These are phyloP conservation scores for Mortierella sp. DNA, from an alignment of 371 early-diverging fungal genomes.

Conservation along the genomic window DNA sequence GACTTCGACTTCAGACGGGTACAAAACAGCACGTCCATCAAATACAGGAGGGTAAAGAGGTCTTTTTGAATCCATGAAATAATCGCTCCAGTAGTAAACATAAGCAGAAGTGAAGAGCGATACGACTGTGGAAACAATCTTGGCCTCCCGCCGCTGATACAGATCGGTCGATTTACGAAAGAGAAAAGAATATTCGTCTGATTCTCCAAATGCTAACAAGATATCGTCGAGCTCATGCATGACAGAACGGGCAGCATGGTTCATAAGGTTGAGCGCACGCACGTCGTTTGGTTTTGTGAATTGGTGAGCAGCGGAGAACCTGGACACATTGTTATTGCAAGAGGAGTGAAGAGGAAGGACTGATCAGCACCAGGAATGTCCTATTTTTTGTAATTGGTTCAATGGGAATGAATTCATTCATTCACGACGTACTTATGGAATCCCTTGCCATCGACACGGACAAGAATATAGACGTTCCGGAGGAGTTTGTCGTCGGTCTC, in stretches of 20 bases:
- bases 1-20: conserved; percentile 85
- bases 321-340: conserved; percentile 17
- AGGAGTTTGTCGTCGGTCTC: conserved; percentile 83
- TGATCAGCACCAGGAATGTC: neutral
- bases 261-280: conserved; percentile 88
- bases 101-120: conserved; percentile 91
- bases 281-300: conserved; percentile 95
- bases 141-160: conserved; percentile 86
- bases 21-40: conserved; percentile 90
- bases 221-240: conserved; percentile 89
- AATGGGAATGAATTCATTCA: neutral
- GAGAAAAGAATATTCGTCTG: conserved; percentile 90
- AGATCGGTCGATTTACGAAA: conserved; percentile 64
- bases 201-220: conserved; percentile 91
- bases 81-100: conserved; percentile 84
- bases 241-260: conserved; percentile 82
- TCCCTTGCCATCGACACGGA: conserved; percentile 94
- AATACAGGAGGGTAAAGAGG: conserved; percentile 86
- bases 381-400: neutral
- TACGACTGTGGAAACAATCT: conserved; percentile 87
- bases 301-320: conserved; percentile 85
- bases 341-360: conserved; percentile 2
- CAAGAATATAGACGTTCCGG: conserved; percentile 89
- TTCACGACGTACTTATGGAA: conserved; percentile 79
- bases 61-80: conserved; percentile 70